Evolutionary conservation across 331 rosid genomes (phyloP).

Genomic region (Malus hybrid): DNA sequence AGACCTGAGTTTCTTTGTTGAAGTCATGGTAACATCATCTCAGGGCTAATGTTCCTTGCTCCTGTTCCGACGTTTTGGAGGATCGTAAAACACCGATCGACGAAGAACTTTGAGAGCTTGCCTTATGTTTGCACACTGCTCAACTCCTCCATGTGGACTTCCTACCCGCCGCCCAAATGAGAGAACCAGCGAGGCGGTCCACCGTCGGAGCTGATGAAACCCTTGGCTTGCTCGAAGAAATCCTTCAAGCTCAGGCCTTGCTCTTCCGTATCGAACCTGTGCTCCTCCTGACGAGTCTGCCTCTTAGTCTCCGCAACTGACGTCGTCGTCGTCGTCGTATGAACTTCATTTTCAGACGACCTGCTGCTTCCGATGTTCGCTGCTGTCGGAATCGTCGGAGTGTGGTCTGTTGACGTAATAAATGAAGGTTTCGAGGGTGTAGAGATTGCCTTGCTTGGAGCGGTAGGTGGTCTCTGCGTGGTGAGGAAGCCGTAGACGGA

Average conservation of each 20-base stretch:
- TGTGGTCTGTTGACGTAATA: conserved; percentile 29
- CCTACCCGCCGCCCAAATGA: conserved; percentile 27
- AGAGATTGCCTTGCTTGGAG: too few relatives aligned
- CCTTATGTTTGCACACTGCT: too few relatives aligned
- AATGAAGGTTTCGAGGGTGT: too few relatives aligned
- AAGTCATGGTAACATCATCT: too few relatives aligned
- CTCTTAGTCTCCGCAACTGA: not conserved
- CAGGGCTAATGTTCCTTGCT: too few relatives aligned
- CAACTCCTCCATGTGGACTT: too few relatives aligned
- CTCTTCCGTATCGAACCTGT: conserved; percentile 12
- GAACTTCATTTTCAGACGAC: conserved; percentile 3
- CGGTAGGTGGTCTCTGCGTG: too few relatives aligned
- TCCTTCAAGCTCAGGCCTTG: conserved; percentile 35
- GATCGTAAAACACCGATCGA: too few relatives aligned
- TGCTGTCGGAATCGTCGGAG: conserved; percentile 6
- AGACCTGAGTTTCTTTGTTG: too few relatives aligned
- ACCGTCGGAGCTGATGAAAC: conserved; percentile 29
- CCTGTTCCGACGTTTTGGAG: too few relatives aligned
- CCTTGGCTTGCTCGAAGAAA: conserved; percentile 44
- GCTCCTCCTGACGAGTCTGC: not conserved
- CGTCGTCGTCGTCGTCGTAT: not conserved
- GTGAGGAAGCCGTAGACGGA: too few relatives aligned
- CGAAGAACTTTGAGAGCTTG: too few relatives aligned
- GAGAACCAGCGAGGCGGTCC: conserved; percentile 94
- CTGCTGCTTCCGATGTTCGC: not conserved